phyloP scores from a whole-genome alignment of 2,329 filamentous ascomycete species.

The Fusarium nygamai region DNA sequence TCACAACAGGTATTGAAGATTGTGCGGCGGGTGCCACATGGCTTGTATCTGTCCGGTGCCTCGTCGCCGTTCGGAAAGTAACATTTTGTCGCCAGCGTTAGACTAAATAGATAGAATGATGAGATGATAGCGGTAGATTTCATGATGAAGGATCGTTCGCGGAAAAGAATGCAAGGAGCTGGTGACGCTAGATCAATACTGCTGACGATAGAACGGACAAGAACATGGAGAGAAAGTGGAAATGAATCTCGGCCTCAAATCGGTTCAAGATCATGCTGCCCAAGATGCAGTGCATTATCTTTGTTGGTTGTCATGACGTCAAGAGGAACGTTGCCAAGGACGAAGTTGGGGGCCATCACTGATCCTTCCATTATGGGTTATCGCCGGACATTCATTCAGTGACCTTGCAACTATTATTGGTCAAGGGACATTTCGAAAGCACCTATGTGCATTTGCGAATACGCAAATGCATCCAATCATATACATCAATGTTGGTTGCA shows the following conservation, averaged over 20 bases:
- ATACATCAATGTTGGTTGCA: background rate
- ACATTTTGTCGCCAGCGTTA: background rate
- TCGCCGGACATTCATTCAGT: background rate
- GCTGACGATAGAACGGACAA: background rate
- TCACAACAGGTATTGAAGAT: background rate
- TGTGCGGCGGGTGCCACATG: background rate
- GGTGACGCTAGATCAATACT: background rate
- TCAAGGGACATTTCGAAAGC: background rate
- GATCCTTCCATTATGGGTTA: background rate
- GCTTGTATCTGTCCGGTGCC: background rate
- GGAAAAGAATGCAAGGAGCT: background rate
- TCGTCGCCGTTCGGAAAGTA: background rate
- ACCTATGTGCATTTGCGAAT: fast-evolving
- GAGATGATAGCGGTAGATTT: background rate
- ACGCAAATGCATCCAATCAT: background rate
- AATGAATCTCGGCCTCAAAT: background rate
- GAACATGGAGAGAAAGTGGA: background rate
- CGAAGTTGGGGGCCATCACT: background rate
- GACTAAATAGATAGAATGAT: background rate
- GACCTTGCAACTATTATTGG: background rate
- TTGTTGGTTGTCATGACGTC: background rate
- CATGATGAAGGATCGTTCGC: background rate
- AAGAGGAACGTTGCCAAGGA: background rate
- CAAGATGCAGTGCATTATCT: background rate
- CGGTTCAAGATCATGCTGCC: background rate